A percentile compares a stretch with the other conserved stretches of the same genome.
Conservation (phyloP, 345 rosid genomes). For the Eucalyptus polyanthemos region DNA sequence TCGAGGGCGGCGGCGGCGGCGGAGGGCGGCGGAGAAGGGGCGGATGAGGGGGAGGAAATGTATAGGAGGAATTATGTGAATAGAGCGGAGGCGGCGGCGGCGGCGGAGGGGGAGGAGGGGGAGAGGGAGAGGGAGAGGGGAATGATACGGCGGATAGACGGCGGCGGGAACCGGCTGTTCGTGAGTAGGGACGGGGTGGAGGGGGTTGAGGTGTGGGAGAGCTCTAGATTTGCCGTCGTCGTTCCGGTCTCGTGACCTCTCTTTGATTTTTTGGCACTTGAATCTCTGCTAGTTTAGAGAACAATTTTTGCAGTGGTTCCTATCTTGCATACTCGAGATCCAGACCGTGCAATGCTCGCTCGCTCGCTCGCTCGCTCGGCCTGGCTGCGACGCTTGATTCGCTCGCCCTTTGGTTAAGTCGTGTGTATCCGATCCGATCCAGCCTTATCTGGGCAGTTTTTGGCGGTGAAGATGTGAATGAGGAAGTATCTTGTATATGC, state of each 20-base stretch:
- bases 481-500: background rate
- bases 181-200: constrained; percentile 59
- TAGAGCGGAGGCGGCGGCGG: constrained; percentile 35
- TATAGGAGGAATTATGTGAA: constrained; percentile 72
- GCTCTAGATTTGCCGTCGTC: constrained; percentile 17
- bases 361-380: background rate
- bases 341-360: background rate
- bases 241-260: background rate
- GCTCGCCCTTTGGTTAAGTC: background rate
- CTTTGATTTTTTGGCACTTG: background rate
- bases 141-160: constrained; percentile 49
- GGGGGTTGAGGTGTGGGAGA: constrained; percentile 96
- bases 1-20: constrained; percentile 21
- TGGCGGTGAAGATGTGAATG: background rate
- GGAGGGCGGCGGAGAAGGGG: background rate
- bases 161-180: constrained; percentile 75
- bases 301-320: background rate
- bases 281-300: background rate
- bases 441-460: background rate
- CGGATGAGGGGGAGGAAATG: background rate
- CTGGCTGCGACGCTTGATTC: background rate
- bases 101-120: constrained; percentile 2
- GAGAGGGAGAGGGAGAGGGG: constrained; percentile 56
- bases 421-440: background rate
- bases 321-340: background rate